Evolutionary conservation across 2,329 filamentous ascomycete species (phyloP), one percentile per base, ranked within the genome.

Genomic region (Ceratocystis destructans): DNA sequence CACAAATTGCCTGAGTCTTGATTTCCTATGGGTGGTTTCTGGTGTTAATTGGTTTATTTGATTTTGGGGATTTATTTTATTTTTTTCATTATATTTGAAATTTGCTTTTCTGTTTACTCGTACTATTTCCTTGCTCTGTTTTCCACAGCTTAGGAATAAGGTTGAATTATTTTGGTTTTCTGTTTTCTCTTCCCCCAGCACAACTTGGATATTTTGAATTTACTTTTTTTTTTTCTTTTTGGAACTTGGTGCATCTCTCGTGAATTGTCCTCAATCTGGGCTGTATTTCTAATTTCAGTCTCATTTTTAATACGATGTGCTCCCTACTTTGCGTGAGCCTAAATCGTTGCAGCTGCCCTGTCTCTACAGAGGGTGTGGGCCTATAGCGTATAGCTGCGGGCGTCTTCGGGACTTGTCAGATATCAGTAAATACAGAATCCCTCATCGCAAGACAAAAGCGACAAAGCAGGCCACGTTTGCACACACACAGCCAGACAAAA

Each of bases 1-100:
- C 44, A 41, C 44, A 50, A 46, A 17, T 63, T 63, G 41, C 61
- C 28, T 50, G 55, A 46, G 61, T 63, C 46, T 31, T 17, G 37
- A 25, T 55, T 59, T 45, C 17, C 46, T 41, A 37, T 64, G 17
- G 25, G 48, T 3, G 22, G 63, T 55, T 64, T n/a, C 12, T 41
- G 46, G 37, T 64, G 63, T 22, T 46, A 37, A 37, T 59, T 66
- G 41, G 55, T 61, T 61, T 22, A 20, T 48, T 64, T 48, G 48
- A 28, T 55, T 28, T 50, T n/a, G 46, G 37, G 31, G 41, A 45
- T 65, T 46, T 48, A n/a, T 31, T 50, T 22, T 61, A 45, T 48
- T 31, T 44, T 45, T 17, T 62, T 48, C 25, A 12, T 28, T 48
- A n/a, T 50, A 25, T 63, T 63, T 63, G 33, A 20, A 22, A 20